Evolutionary conservation across 202 grass and related monocot species (phyloP).

Genomic region (Miscanthus sacchariflorus): DNA sequence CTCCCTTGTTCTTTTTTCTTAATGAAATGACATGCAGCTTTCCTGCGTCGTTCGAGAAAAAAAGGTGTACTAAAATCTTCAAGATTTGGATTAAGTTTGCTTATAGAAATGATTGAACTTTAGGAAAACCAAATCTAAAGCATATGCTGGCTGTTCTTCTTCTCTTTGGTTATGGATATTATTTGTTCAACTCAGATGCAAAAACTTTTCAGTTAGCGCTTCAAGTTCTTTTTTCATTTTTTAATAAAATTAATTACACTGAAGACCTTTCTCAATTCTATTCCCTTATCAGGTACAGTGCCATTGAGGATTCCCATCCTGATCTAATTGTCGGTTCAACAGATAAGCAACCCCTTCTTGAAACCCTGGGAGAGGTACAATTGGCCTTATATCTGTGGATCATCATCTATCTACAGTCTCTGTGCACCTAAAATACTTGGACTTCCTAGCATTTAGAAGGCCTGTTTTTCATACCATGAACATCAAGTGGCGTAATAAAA

Average conservation of each 20-base stretch:
- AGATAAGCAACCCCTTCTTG: conserved; percentile 88
- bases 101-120: conserved; percentile 9
- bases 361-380: conserved; percentile 93
- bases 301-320: conserved; percentile 59
- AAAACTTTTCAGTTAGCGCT: neutral
- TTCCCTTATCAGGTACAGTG: conserved; percentile 60
- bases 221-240: neutral
- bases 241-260: neutral
- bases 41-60: neutral
- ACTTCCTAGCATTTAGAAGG: conserved; percentile 12
- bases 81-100: conserved; percentile 32
- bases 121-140: neutral
- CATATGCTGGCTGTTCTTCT: conserved; percentile 11
- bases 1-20: neutral
- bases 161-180: conserved; percentile 18
- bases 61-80: conserved; percentile 12
- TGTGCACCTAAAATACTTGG: conserved; percentile 29
- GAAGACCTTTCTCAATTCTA: conserved; percentile 7
- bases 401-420: conserved; percentile 18
- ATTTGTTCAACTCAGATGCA: conserved; percentile 27
- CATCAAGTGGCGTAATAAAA: neutral
- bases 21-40: neutral
- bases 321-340: conserved; percentile 80
- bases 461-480: neutral
- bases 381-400: conserved; percentile 33